phyloP scores from a whole-genome alignment of 805 yeast species.

The Wickerhamomyces mucosus region DNA sequence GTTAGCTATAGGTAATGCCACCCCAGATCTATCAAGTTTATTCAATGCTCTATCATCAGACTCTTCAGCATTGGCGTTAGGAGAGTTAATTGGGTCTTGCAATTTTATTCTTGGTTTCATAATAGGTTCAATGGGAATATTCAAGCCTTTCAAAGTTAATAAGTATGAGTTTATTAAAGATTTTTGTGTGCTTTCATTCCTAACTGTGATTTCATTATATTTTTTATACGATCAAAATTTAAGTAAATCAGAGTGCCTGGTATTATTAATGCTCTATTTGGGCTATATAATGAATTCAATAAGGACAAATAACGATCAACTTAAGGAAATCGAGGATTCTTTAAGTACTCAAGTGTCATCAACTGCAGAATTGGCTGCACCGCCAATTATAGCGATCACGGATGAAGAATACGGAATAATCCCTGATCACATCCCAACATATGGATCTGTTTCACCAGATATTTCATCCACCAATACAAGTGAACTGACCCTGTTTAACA shows the following conservation, averaged over 20 bases:
- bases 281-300: constrained; percentile 43
- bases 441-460: neutral
- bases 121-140: constrained; percentile 66
- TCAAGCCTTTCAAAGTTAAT: constrained; percentile 56
- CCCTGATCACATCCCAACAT: neutral
- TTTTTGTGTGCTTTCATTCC: constrained; percentile 39
- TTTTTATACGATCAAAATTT: constrained; percentile 49
- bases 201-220: constrained; percentile 40
- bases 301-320: constrained; percentile 33
- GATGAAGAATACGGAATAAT: constrained; percentile 2
- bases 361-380: no score
- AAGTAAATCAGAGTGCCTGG: constrained; percentile 42
- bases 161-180: constrained; percentile 50
- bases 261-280: constrained; percentile 48
- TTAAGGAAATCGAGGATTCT: no score
- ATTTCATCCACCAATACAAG: constrained; percentile 5
- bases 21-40: constrained; percentile 83
- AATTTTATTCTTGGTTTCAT: constrained; percentile 74
- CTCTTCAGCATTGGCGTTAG: constrained; percentile 73
- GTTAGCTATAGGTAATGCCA: constrained; percentile 85
- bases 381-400: constrained; percentile 5
- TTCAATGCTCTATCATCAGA: constrained; percentile 69
- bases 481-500: no score
- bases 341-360: no score
- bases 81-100: constrained; percentile 89